Evolutionary conservation across 805 yeast species (phyloP).

Genomic region (Candida jianshihensis): DNA sequence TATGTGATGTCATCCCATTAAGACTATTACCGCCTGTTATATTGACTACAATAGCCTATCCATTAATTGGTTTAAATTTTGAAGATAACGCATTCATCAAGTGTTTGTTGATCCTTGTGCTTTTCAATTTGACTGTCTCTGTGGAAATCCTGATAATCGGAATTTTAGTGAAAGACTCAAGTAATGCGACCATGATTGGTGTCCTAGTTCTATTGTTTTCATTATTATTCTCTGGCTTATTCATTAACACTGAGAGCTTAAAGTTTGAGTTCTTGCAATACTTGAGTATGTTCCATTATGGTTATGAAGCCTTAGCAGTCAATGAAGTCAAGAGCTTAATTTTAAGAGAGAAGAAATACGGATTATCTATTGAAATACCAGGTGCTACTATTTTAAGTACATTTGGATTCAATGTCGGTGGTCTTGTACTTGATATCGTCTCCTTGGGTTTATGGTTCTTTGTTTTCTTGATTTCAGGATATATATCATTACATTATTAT

Average conservation of each 20-base stretch:
- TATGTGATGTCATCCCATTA: constrained; percentile 89
- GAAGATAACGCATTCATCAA: constrained; percentile 67
- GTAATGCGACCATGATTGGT: constrained; percentile 86
- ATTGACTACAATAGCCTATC: constrained; percentile 75
- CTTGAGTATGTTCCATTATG: constrained; percentile 89
- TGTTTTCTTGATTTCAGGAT: constrained; percentile 61
- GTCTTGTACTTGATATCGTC: constrained; percentile 58
- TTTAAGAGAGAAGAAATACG: constrained; percentile 82
- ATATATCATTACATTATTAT: constrained; percentile 60
- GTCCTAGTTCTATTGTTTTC: constrained; percentile 80
- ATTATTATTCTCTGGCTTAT: constrained; percentile 86
- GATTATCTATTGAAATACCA: constrained; percentile 90
- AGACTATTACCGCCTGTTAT: constrained; percentile 89
- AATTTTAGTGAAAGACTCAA: constrained; percentile 78
- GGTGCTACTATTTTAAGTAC: constrained; percentile 96
- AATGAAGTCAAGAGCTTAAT: constrained; percentile 88
- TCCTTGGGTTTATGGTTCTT: constrained; percentile 52
- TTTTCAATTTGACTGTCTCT: constrained; percentile 84
- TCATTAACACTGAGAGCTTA: constrained; percentile 68
- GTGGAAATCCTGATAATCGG: constrained; percentile 84
- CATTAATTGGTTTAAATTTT: constrained; percentile 82
- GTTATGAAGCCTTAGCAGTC: constrained; percentile 86
- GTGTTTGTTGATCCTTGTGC: constrained; percentile 59
- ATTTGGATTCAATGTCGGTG: constrained; percentile 85
- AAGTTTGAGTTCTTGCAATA: constrained; percentile 72